These are phyloP conservation scores for Fusarium illudens DNA, from an alignment of 2,329 filamentous ascomycete genomes.

Conservation along the genomic window DNA sequence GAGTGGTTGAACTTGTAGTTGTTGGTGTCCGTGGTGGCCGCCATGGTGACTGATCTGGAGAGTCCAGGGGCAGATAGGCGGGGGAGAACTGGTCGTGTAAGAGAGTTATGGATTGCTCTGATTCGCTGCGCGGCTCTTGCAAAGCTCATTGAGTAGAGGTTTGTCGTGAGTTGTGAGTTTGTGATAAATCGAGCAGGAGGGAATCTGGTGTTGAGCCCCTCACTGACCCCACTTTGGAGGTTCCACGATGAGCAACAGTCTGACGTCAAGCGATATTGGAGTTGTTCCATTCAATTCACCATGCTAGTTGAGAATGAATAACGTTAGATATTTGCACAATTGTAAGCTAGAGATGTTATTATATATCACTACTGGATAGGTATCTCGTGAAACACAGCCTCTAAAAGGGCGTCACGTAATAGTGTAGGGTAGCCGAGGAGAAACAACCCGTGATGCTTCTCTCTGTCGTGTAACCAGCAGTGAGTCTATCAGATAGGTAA, in stretches of 20 bases:
- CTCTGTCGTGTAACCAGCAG: background rate
- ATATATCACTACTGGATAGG: background rate
- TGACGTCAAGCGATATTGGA: constrained; percentile 24
- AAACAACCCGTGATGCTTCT: background rate
- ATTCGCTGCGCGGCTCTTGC: constrained; percentile 40
- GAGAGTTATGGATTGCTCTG: constrained; percentile 35
- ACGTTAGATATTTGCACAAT: background rate
- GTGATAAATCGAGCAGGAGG: constrained; percentile 7
- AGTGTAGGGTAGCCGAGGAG: background rate
- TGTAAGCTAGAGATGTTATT: background rate
- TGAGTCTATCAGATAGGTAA: too few species aligned
- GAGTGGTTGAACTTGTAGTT: constrained; percentile 90
- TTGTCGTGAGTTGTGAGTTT: background rate
- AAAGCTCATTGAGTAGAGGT: constrained; percentile 36
- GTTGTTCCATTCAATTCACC: background rate
- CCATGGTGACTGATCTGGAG: constrained; percentile 72
- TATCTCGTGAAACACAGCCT: background rate
- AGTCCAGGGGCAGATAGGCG: constrained; percentile 15
- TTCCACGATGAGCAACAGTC: background rate
- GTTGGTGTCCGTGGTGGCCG: constrained; percentile 74
- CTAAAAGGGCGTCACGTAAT: background rate
- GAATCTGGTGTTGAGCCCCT: constrained; percentile 14
- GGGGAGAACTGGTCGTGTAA: constrained; percentile 9
- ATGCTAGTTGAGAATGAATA: background rate
- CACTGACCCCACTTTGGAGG: constrained; percentile 21